Conservation (phyloP, 2,329 filamentous ascomycete species). For the Calonectria henricotiae region DNA sequence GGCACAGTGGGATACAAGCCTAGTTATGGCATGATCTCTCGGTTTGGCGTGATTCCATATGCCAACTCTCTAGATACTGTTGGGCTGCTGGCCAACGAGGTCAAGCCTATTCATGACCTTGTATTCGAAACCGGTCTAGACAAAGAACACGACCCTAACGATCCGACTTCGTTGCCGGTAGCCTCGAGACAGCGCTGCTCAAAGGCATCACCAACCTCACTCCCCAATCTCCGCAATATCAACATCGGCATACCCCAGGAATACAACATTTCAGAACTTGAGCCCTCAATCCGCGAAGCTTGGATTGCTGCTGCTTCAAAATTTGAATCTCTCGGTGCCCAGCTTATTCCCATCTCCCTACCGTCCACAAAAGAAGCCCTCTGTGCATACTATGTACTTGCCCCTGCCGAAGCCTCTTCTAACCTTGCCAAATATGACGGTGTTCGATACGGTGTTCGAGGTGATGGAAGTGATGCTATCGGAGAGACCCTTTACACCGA, state of each 20-base stretch:
- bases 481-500: slow-evolving; percentile 81
- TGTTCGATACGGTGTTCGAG: slow-evolving; percentile 86
- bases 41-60: slow-evolving; percentile 91
- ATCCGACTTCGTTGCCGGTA: slow-evolving; percentile 81
- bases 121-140: slow-evolving; percentile 67
- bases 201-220: slow-evolving; percentile 49
- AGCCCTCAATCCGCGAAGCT: slow-evolving; percentile 76
- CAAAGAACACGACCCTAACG: slow-evolving; percentile 74
- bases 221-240: slow-evolving; percentile 56
- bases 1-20: slow-evolving; percentile 91
- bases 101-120: slow-evolving; percentile 68
- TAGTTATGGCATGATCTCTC: slow-evolving; percentile 88
- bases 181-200: slow-evolving; percentile 69
- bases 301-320: slow-evolving; percentile 77
- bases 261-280: slow-evolving; percentile 90
- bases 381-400: slow-evolving; percentile 95
- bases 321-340: slow-evolving; percentile 78
- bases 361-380: slow-evolving; percentile 89
- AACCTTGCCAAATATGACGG: slow-evolving; percentile 98
- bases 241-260: slow-evolving; percentile 77
- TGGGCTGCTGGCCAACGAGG: slow-evolving; percentile 77
- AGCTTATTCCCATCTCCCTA: slow-evolving; percentile 83
- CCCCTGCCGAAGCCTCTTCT: slow-evolving; percentile 94
- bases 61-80: slow-evolving; percentile 95
- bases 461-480: slow-evolving; percentile 67